Evolutionary conservation across 1,284 basidiomycete species (phyloP).

Genomic region (Tilletia indica): DNA sequence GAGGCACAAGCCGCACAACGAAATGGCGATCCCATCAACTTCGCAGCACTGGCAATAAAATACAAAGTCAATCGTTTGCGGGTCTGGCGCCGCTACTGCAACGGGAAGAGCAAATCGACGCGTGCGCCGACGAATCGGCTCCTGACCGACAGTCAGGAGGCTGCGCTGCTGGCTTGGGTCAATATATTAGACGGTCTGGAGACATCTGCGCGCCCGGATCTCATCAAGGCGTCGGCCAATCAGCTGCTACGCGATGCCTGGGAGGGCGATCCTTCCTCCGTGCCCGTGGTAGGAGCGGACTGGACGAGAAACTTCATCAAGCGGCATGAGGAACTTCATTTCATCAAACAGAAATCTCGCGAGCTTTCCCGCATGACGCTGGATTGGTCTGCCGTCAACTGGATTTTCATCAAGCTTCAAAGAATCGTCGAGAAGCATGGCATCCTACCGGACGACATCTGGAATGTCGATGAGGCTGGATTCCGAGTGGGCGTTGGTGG

Average conservation of each 20-base stretch:
- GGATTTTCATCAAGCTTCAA: not conserved
- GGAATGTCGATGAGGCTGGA: slow-evolving; percentile 2
- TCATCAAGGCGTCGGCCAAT: not conserved
- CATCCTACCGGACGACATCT: slow-evolving; percentile 8
- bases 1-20: not conserved
- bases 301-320: not conserved
- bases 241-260: not conserved
- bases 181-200: not conserved
- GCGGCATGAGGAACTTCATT: slow-evolving; percentile 1
- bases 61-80: not conserved
- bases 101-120: not conserved
- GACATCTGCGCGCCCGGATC: not conserved
- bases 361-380: not conserved
- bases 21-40: not conserved
- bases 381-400: not conserved
- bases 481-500: not conserved
- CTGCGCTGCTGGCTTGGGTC: not conserved
- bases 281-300: not conserved
- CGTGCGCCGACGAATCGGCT: not conserved
- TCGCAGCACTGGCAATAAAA: not conserved
- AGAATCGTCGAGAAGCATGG: not conserved
- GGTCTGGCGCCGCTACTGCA: not conserved
- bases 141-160: not conserved
- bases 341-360: not conserved
- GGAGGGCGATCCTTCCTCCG: not conserved